Evolutionary conservation across 2,329 filamentous ascomycete species (phyloP).

Genomic region (Verticillium longisporum): DNA sequence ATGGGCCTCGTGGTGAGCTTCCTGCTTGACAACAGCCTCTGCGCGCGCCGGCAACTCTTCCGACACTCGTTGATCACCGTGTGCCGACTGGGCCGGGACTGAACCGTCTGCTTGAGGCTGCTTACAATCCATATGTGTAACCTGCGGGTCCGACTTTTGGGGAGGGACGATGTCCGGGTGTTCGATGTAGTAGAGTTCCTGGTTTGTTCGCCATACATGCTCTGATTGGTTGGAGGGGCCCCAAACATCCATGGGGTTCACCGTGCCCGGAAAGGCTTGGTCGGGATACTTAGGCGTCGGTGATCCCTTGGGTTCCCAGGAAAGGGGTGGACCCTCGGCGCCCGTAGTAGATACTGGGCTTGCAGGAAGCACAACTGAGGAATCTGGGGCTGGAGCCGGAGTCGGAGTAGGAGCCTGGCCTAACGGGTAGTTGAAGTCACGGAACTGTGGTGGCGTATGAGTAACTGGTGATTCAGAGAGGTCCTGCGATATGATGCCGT

Average conservation of each 20-base stretch:
- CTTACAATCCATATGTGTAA: neutral
- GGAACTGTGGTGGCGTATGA: neutral
- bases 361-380: neutral
- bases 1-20: neutral
- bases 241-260: slow-evolving; percentile 50
- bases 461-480: neutral
- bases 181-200: slow-evolving; percentile 26
- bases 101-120: neutral
- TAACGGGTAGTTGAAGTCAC: neutral
- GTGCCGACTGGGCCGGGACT: neutral
- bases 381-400: neutral
- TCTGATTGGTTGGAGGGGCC: slow-evolving; percentile 29
- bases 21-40: neutral
- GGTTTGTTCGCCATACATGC: slow-evolving; percentile 22
- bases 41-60: neutral
- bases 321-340: neutral
- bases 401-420: neutral
- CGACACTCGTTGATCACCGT: neutral
- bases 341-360: neutral
- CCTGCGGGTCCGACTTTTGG: slow-evolving; percentile 26
- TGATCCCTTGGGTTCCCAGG: neutral
- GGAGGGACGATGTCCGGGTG: slow-evolving; percentile 17
- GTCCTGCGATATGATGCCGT: neutral
- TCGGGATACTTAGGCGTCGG: slow-evolving; percentile 15
- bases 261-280: slow-evolving; percentile 36